Percentiles rank a stretch among this genome's conserved stretches.
Evolutionary conservation across 2,329 filamentous ascomycete genomes (phyloP).

Genomic region (Teratosphaeria gauchensis): DNA sequence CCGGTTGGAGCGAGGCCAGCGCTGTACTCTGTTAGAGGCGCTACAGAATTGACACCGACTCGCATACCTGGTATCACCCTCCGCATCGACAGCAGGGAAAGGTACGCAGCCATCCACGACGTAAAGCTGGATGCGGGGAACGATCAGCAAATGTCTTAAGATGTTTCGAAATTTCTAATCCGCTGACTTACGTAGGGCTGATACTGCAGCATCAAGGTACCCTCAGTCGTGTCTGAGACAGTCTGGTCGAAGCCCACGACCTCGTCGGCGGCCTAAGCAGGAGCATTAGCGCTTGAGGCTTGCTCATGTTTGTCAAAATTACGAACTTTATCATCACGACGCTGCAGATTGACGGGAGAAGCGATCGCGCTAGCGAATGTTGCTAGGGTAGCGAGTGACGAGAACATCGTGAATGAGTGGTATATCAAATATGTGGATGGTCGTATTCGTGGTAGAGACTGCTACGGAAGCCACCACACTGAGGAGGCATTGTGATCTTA

Average conservation of each 20-base stretch:
- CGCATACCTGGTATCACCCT: constrained; percentile 46
- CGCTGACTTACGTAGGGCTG: constrained; percentile 34
- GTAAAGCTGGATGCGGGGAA: constrained; percentile 27
- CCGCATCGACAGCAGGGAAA: constrained; percentile 50
- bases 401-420: neutral
- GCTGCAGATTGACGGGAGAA: neutral
- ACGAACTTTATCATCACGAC: neutral
- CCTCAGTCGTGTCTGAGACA: constrained; percentile 38
- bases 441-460: neutral
- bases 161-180: neutral
- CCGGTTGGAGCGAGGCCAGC: neutral
- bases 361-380: neutral
- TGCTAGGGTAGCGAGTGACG: neutral
- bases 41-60: neutral
- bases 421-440: neutral
- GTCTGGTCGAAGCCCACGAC: constrained; percentile 46
- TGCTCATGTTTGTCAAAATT: neutral
- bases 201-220: constrained; percentile 44
- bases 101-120: constrained; percentile 53
- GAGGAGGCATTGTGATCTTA: neutral
- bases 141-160: neutral
- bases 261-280: constrained; percentile 24
- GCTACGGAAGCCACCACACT: neutral
- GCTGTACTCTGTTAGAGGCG: neutral
- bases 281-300: neutral